Percentiles rank a stretch among this genome's conserved stretches.
phyloP scores from a whole-genome alignment of 179 eudicot species.

The Patellifolia procumbens region DNA sequence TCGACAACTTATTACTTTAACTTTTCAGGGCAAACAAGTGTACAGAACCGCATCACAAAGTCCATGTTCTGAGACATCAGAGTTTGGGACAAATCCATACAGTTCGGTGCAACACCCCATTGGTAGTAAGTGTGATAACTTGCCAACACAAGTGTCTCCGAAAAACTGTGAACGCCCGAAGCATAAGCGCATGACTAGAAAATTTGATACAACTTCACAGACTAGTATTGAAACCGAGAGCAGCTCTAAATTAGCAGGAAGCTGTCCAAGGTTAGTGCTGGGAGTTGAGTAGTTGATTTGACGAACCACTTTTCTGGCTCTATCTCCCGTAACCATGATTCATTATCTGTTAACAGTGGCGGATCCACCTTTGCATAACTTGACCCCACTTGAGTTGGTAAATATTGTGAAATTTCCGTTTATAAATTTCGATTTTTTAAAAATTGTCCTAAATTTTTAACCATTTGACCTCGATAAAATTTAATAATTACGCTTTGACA shows the following conservation, averaged over 20 bases:
- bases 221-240: constrained; percentile 4
- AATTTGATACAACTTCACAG: constrained; percentile 6
- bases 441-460: too few species aligned
- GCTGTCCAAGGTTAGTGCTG: constrained; percentile 21
- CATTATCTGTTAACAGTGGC: neutral
- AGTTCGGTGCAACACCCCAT: constrained; percentile 18
- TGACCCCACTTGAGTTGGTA: too few species aligned
- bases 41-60: constrained; percentile 13
- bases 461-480: too few species aligned
- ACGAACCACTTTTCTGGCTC: neutral
- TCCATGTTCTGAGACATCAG: constrained; percentile 12
- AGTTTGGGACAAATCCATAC: constrained; percentile 15
- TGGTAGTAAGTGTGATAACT: neutral
- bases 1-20: neutral
- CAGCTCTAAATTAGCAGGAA: constrained; percentile 16
- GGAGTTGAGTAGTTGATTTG: neutral
- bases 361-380: too few species aligned
- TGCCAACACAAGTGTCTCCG: constrained; percentile 4
- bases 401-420: too few species aligned
- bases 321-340: neutral
- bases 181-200: neutral
- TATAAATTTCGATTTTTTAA: too few species aligned
- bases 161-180: constrained; percentile 17
- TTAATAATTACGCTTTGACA: too few species aligned
- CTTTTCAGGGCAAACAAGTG: constrained; percentile 33